Percentiles rank a stretch among this genome's conserved stretches.
Evolutionary conservation across 768 basidiomycete genomes (phyloP).

Genomic region (Tricholoma flavovirens): DNA sequence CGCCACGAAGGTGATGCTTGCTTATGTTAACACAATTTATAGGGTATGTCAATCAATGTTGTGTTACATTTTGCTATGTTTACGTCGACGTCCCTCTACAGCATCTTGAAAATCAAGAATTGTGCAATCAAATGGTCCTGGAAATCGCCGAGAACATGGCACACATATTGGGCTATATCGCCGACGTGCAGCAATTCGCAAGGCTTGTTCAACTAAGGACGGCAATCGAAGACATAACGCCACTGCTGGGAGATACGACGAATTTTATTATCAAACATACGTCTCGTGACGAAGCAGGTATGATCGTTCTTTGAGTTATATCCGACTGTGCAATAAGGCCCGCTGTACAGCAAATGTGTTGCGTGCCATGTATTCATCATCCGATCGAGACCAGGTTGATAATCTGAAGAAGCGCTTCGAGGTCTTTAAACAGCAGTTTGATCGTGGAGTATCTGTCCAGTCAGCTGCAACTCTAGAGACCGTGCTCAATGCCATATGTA

Average conservation of each 20-base stretch:
- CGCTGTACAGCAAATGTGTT: conserved; percentile 3
- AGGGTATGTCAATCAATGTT: not conserved
- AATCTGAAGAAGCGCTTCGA: conserved; percentile 8
- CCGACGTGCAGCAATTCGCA: conserved; percentile 21
- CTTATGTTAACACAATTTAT: not conserved
- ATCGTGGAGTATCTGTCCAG: conserved; percentile 20
- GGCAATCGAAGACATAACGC: conserved; percentile 17
- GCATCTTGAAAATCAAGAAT: conserved; percentile 8
- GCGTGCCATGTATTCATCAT: conserved; percentile 4
- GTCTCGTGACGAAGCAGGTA: not conserved
- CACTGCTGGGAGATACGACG: conserved; percentile 18
- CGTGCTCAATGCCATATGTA: conserved; percentile 10
- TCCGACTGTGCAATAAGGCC: not conserved
- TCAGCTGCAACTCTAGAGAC: conserved; percentile 11
- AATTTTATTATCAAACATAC: conserved; percentile 17
- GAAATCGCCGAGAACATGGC: conserved; percentile 19
- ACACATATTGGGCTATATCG: conserved; percentile 14
- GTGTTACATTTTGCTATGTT: not conserved
- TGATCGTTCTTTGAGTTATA: no score
- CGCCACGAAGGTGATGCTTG: not conserved
- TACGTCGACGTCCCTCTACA: not conserved
- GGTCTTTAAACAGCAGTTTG: conserved; percentile 18
- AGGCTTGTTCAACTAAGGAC: conserved; percentile 14
- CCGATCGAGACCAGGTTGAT: conserved; percentile 12
- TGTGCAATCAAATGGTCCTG: conserved; percentile 10